phyloP scores from a whole-genome alignment of 768 basidiomycete species.

The Hypsizygus marmoreus region DNA sequence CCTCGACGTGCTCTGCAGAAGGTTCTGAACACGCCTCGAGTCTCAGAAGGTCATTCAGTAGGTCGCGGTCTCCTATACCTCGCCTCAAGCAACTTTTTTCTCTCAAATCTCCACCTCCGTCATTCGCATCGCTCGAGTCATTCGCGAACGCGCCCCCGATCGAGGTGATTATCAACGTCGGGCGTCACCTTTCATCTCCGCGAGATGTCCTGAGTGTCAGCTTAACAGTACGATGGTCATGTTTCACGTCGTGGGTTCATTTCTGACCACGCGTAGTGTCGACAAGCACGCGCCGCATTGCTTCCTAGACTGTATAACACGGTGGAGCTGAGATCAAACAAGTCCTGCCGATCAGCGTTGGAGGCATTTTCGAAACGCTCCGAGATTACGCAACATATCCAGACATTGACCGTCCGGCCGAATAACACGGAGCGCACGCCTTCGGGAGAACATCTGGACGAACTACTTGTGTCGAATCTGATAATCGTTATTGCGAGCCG shows the following conservation, averaged over 20 bases:
- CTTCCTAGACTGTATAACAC: conserved; percentile 31
- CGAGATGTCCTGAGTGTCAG: conserved; percentile 31
- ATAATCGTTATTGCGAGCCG: conserved; percentile 26
- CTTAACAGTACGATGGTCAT: too few relatives aligned
- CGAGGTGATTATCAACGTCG: conserved; percentile 28
- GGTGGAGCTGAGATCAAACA: conserved; percentile 38
- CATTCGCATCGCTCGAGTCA: conserved; percentile 1
- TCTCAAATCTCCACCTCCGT: conserved; percentile 2
- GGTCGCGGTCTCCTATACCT: conserved; percentile 21
- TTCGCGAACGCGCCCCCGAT: conserved; percentile 17
- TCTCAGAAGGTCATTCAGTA: conserved; percentile 11
- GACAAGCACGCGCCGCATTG: conserved; percentile 25
- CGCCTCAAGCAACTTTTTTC: conserved; percentile 22
- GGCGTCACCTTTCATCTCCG: conserved; percentile 21
- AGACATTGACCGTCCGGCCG: conserved; percentile 29
- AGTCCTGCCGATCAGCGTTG: conserved; percentile 31
- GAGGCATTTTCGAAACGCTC: conserved; percentile 50
- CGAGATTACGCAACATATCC: conserved; percentile 30
- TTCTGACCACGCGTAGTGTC: too few relatives aligned
- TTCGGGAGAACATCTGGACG: conserved; percentile 34
- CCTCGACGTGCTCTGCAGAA: conserved; percentile 10
- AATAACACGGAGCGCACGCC: conserved; percentile 36
- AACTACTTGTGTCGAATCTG: conserved; percentile 28
- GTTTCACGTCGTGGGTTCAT: too few relatives aligned
- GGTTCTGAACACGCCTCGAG: conserved; percentile 10